phyloP scores from a whole-genome alignment of 78 protist genomes.

The Trichosphaerium sp. region DNA sequence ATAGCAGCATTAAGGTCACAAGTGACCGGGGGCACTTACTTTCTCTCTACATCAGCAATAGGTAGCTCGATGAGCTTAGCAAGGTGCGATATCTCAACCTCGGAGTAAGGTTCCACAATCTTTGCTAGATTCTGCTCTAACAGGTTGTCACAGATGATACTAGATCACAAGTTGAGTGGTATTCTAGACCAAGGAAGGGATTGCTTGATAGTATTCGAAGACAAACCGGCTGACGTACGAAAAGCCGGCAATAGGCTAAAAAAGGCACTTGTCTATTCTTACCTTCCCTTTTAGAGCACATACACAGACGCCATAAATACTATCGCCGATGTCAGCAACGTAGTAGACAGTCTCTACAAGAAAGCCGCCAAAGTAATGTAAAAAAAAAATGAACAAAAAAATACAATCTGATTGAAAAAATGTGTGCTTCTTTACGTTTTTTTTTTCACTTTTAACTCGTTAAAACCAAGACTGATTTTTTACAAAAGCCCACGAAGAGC shows the following conservation, averaged over 20 bases:
- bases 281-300: constrained; percentile 31
- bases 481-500: no score
- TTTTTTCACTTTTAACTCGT: no score
- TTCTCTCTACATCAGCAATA: constrained; percentile 59
- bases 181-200: constrained; percentile 92
- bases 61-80: constrained; percentile 69
- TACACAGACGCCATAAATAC: constrained; percentile 64
- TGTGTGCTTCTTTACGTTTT: no score
- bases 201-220: constrained; percentile 79
- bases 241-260: neutral
- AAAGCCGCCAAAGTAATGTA: constrained; percentile 50
- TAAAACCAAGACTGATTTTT: no score
- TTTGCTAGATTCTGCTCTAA: constrained; percentile 80
- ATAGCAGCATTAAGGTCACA: no score
- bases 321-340: constrained; percentile 45
- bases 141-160: constrained; percentile 88
- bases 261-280: neutral
- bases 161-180: constrained; percentile 86
- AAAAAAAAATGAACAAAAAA: no score
- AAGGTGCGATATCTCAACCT: constrained; percentile 81
- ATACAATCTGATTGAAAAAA: no score
- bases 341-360: constrained; percentile 73
- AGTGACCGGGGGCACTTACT: neutral
- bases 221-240: constrained; percentile 22
- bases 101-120: constrained; percentile 86